Percentiles rank a stretch among this genome's conserved stretches.
Conservation (phyloP, 2,329 filamentous ascomycete genomes). For the Plenodomus biglobosus region DNA sequence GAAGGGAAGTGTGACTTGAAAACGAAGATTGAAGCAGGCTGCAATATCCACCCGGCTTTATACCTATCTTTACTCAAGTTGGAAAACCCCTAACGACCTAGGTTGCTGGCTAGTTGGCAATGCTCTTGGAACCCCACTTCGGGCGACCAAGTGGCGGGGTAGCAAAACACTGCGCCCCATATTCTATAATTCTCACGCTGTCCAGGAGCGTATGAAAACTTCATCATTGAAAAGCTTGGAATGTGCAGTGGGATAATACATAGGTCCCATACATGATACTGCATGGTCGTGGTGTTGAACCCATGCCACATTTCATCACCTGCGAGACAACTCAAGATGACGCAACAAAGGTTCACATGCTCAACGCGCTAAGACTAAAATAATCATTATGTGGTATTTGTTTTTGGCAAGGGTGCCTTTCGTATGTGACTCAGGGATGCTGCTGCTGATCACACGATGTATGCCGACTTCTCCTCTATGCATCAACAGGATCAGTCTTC, state of each 20-base stretch:
- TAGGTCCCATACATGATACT: neutral
- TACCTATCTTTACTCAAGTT: neutral
- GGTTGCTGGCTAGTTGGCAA: neutral
- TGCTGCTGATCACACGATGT: too few relatives aligned
- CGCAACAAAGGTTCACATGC: neutral
- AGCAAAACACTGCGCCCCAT: conserved; percentile 16
- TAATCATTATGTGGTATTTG: too few relatives aligned
- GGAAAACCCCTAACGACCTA: neutral
- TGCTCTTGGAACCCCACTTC: conserved; percentile 14
- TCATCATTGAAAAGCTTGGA: too few relatives aligned
- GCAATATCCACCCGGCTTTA: neutral
- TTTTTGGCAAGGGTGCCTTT: too few relatives aligned
- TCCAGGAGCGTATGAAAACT: neutral
- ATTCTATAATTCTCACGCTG: conserved; percentile 1
- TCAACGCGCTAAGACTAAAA: neutral
- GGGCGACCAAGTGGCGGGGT: conserved; percentile 16
- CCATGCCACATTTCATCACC: neutral
- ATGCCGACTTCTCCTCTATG: conserved; percentile 1
- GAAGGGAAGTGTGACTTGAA: neutral
- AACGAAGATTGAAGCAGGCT: neutral
- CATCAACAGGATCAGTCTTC: conserved; percentile 17
- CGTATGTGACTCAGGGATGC: too few relatives aligned
- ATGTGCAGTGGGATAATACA: too few relatives aligned
- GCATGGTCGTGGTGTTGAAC: neutral
- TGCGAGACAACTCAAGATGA: neutral